These are phyloP conservation scores for Leccinellum rugosiceps DNA, from an alignment of 768 basidiomycete species.

Conservation along the genomic window DNA sequence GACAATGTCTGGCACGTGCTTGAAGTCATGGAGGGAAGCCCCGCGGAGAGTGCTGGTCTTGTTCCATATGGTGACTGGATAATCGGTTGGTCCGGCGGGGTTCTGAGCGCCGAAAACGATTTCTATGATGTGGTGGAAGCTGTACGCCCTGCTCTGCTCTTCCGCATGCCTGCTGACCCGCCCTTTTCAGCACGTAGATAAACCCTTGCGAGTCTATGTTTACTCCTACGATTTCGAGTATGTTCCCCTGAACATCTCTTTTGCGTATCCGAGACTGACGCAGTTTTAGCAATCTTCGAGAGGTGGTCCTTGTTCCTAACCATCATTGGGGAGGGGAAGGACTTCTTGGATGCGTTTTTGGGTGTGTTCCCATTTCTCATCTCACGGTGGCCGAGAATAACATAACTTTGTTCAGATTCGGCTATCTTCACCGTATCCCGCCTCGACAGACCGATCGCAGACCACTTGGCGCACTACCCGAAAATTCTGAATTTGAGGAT, in stretches of 20 bases:
- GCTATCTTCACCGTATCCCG: slow-evolving; percentile 91
- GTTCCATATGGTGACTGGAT: slow-evolving; percentile 85
- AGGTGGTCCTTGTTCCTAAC: slow-evolving; percentile 94
- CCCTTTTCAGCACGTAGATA: slow-evolving; percentile 78
- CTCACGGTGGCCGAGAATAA: neutral
- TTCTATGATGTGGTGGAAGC: slow-evolving; percentile 96
- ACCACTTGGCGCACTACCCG: slow-evolving; percentile 53
- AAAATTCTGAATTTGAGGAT: slow-evolving; percentile 54
- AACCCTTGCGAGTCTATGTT: slow-evolving; percentile 90
- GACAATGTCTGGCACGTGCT: slow-evolving; percentile 99
- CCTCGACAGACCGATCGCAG: slow-evolving; percentile 61
- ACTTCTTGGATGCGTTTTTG: slow-evolving; percentile 91
- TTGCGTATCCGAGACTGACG: slow-evolving; percentile 7
- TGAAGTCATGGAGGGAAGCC: slow-evolving; percentile 93
- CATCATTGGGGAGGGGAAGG: slow-evolving; percentile 98
- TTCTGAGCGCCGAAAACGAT: slow-evolving; percentile 86
- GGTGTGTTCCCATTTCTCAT: slow-evolving; percentile 47
- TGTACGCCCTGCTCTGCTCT: slow-evolving; percentile 41
- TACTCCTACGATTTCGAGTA: slow-evolving; percentile 98
- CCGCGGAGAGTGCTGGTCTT: slow-evolving; percentile 93
- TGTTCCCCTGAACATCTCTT: slow-evolving; percentile 28
- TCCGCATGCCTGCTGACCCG: slow-evolving; percentile 1
- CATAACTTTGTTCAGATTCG: slow-evolving; percentile 54
- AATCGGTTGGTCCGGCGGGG: slow-evolving; percentile 93
- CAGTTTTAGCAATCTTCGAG: slow-evolving; percentile 70